These are phyloP conservation scores for Hypoxylon sp. DNA, from an alignment of 2,329 filamentous ascomycete genomes.

Conservation along the genomic window DNA sequence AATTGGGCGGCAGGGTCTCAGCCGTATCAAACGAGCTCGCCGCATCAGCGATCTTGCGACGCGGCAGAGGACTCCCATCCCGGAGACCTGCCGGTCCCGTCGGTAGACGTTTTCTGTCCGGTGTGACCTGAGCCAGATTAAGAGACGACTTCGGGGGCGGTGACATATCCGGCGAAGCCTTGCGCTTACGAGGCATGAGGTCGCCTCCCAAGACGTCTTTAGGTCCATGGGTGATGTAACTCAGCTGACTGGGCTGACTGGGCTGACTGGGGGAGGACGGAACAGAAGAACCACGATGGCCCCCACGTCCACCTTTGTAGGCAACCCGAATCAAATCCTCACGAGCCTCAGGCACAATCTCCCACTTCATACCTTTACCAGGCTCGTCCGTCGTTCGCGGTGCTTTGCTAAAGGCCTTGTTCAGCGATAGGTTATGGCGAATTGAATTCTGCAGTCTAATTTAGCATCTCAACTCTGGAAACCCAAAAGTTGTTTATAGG, in stretches of 20 bases:
- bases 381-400: conserved; percentile 93
- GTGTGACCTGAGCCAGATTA: conserved; percentile 66
- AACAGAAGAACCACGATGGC: conserved; percentile 74
- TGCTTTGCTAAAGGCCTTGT: conserved; percentile 94
- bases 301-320: conserved; percentile 70
- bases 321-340: conserved; percentile 88
- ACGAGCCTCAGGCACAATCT: conserved; percentile 83
- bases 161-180: conserved; percentile 64
- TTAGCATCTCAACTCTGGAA: conserved; percentile 42
- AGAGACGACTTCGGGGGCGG: conserved; percentile 65
- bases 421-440: conserved; percentile 93
- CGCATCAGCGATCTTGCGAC: conserved; percentile 61
- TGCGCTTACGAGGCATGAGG: conserved; percentile 66
- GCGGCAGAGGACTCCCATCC: conserved; percentile 73
- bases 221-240: conserved; percentile 70
- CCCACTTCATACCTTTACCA: conserved; percentile 99
- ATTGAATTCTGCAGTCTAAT: conserved; percentile 80
- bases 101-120: conserved; percentile 63
- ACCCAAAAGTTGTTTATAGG: neutral
- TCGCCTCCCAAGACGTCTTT: conserved; percentile 66
- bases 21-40: conserved; percentile 60
- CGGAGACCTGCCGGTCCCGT: conserved; percentile 55
- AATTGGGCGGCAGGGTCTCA: conserved; percentile 64
- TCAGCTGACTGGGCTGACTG: conserved; percentile 67
- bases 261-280: conserved; percentile 73